Evolutionary conservation across 2,329 filamentous ascomycete genomes (phyloP).

Genomic region (Aspergillus brunneoviolaceus): DNA sequence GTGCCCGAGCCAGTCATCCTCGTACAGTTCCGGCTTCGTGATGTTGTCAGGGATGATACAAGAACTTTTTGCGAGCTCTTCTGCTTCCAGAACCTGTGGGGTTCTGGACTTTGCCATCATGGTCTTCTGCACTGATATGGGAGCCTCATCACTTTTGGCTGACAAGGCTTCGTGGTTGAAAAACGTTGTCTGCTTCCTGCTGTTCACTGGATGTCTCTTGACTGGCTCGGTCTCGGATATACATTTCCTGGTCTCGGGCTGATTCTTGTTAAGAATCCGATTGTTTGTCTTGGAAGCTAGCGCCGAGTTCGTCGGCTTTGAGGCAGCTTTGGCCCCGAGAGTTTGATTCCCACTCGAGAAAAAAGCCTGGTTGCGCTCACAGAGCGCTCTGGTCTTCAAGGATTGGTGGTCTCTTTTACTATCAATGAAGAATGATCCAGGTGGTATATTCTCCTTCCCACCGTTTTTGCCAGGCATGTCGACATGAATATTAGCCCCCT

Average conservation of each 20-base stretch:
- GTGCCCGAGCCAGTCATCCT: slow-evolving; percentile 62
- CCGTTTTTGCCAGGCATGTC: slow-evolving; percentile 55
- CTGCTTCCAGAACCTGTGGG: slow-evolving; percentile 27
- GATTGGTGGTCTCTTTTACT: slow-evolving; percentile 20
- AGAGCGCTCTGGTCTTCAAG: slow-evolving; percentile 24
- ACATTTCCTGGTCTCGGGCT: slow-evolving; percentile 16
- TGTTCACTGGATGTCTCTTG: not conserved
- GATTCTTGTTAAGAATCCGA: slow-evolving; percentile 5
- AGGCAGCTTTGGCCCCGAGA: not conserved
- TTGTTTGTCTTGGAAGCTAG: slow-evolving; percentile 11
- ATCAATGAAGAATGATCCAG: slow-evolving; percentile 34
- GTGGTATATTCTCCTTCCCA: slow-evolving; percentile 65
- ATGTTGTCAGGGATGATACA: slow-evolving; percentile 57
- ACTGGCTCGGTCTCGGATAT: slow-evolving; percentile 8
- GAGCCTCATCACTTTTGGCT: slow-evolving; percentile 13
- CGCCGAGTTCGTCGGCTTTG: slow-evolving; percentile 4
- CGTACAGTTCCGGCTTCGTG: slow-evolving; percentile 58
- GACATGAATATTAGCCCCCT: slow-evolving; percentile 41
- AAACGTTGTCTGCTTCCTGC: not conserved
- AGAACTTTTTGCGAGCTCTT: slow-evolving; percentile 41
- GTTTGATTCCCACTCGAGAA: slow-evolving; percentile 11
- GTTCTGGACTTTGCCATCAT: slow-evolving; percentile 31
- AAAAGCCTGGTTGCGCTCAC: slow-evolving; percentile 21
- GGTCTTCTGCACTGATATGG: slow-evolving; percentile 22
- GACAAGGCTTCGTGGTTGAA: not conserved